Evolutionary conservation across 2,329 filamentous ascomycete species (phyloP).

Genomic region (Claviceps sp.): DNA sequence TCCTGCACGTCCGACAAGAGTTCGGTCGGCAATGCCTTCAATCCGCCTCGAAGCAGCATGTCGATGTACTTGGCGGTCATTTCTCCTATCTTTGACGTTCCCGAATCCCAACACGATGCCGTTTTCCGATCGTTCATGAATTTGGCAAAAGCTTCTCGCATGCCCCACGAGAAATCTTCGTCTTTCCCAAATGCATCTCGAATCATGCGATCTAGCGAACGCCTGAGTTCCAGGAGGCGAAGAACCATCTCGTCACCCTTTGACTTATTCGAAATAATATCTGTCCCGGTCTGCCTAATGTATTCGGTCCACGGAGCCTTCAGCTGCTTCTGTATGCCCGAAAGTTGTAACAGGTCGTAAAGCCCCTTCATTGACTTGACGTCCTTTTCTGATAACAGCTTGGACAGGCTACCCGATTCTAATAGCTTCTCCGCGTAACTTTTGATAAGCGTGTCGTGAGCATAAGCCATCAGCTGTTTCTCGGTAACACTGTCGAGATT

Average conservation of each 20-base stretch:
- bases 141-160: slow-evolving; percentile 73
- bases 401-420: slow-evolving; percentile 51
- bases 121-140: slow-evolving; percentile 89
- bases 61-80: slow-evolving; percentile 99
- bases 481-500: slow-evolving; percentile 75
- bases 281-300: slow-evolving; percentile 60
- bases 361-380: slow-evolving; percentile 59
- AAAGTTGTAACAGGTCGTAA: slow-evolving; percentile 63
- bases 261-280: slow-evolving; percentile 68
- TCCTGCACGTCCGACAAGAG: slow-evolving; percentile 50
- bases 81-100: slow-evolving; percentile 89
- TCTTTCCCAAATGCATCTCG: slow-evolving; percentile 64
- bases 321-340: slow-evolving; percentile 55
- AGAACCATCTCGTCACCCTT: slow-evolving; percentile 77
- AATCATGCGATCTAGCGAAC: slow-evolving; percentile 63
- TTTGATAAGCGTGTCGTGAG: slow-evolving; percentile 60
- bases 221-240: slow-evolving; percentile 67
- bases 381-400: slow-evolving; percentile 59
- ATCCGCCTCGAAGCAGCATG: slow-evolving; percentile 69
- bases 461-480: slow-evolving; percentile 56
- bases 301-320: slow-evolving; percentile 65
- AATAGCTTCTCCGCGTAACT: slow-evolving; percentile 54
- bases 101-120: slow-evolving; percentile 58
- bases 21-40: slow-evolving; percentile 65
- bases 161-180: slow-evolving; percentile 59